Base-by-base conservation (phyloP, 2,329 filamentous ascomycete genomes). In the Cadophora malorum region DNA sequence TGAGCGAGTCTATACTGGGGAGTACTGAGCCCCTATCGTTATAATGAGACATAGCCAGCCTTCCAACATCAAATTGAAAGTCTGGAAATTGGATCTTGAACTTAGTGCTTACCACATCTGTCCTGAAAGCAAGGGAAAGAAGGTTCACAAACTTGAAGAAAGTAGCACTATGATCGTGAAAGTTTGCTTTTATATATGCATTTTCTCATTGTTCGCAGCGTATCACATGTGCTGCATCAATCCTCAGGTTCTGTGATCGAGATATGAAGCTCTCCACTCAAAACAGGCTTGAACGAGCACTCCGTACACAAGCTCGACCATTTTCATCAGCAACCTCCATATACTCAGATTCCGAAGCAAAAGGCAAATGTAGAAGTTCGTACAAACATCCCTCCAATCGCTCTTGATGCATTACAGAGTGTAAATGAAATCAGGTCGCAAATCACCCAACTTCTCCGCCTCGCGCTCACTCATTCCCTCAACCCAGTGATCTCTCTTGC, bases 381-480 rank as follows among this genome's bases (percentile, higher is more conserved):
- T 56, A 35, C 9, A 28, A 28, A 28, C 28, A 56, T 16, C 21
- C 4, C 14, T 16, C 8, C 55, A 41, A 10, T n/a, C 28, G 3
- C 8, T 6, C n/a, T 66, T 6, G 5, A 49, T 19, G 10, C 5
- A 55, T 45, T 74, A 76, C 33, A 76, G 60, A 56, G 86, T 91
- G 78, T 94, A 94, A 28, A 89, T 76, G 75, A 94, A 94, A 75
- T 91, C 88, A 0, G 91, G 90, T 67, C 87, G 84, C 79, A 82
- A 81, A 78, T 96, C 93, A 0, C 93, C 93, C 73, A 93, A 76
- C 70, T 83, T 81, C 67, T 88, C 84, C 58, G 92, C 85, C 80
- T 94, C 86, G 33, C 82, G 79, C 41, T 83, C 80, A 35, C 81
- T 83, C 82, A 91, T 87, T 4, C 91, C 91, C 71, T 90, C 83